These are phyloP conservation scores for Amanita subjunquillea DNA, from an alignment of 768 basidiomycete genomes.

Conservation along the genomic window DNA sequence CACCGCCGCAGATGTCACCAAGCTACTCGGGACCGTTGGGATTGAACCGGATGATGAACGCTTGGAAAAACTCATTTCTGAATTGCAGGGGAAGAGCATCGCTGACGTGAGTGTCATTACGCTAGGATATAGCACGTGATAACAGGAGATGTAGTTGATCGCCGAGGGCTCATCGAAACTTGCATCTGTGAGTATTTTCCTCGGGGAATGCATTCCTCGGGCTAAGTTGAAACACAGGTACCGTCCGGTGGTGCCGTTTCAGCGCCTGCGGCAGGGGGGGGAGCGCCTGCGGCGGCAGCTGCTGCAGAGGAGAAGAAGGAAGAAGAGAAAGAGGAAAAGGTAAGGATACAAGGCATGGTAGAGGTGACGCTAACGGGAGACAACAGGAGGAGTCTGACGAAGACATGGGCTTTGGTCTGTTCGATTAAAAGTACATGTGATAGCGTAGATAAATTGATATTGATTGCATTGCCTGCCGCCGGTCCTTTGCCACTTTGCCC, in stretches of 20 bases:
- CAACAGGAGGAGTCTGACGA: constrained; percentile 88
- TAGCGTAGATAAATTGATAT: not conserved
- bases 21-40: constrained; percentile 76
- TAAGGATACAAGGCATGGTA: constrained; percentile 18
- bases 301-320: constrained; percentile 36
- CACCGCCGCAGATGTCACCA: constrained; percentile 78
- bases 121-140: constrained; percentile 2
- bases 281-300: constrained; percentile 39
- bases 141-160: constrained; percentile 54
- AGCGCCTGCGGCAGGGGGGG: constrained; percentile 41
- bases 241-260: constrained; percentile 71
- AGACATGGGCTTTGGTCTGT: constrained; percentile 98
- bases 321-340: constrained; percentile 88
- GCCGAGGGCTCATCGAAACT: constrained; percentile 89
- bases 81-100: constrained; percentile 86
- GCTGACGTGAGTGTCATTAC: constrained; percentile 44
- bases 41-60: constrained; percentile 82
- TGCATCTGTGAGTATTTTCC: constrained; percentile 61
- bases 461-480: constrained; percentile 11
- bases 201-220: not conserved
- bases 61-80: constrained; percentile 73
- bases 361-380: not conserved
- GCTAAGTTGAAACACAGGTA: constrained; percentile 33
- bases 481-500: not conserved
- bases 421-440: constrained; percentile 54